Conservation (phyloP, 192 early-diverging fungal genomes). For the Mortierella alpina region DNA sequence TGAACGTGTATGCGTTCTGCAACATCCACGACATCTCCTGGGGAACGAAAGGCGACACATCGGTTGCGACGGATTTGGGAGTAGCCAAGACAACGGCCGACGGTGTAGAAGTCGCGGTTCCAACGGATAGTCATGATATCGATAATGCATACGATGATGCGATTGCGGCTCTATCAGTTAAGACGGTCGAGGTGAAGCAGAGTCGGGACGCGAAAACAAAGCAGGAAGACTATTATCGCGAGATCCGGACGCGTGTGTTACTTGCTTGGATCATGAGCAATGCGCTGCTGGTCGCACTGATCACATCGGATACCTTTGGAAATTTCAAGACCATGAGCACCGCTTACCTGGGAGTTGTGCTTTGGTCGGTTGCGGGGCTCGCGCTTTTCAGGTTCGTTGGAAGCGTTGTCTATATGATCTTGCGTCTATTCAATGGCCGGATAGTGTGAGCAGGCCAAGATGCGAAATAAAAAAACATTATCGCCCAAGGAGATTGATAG, state of each 20-base stretch:
- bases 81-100: conserved; percentile 48
- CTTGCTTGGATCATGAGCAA: conserved; percentile 79
- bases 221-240: conserved; percentile 75
- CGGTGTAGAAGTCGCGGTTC: conserved; percentile 56
- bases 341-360: conserved; percentile 68
- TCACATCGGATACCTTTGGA: conserved; percentile 57
- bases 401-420: conserved; percentile 67
- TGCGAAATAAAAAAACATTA: neutral
- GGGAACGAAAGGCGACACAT: conserved; percentile 21
- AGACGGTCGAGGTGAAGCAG: conserved; percentile 19
- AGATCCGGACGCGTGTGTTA: conserved; percentile 75
- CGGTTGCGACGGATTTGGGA: conserved; percentile 15
- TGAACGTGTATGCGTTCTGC: conserved; percentile 1
- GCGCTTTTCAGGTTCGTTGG: conserved; percentile 77
- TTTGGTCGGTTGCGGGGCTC: conserved; percentile 75
- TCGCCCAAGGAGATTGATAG: neutral
- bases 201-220: conserved; percentile 55
- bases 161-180: conserved; percentile 13
- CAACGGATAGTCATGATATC: conserved; percentile 49
- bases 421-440: conserved; percentile 59
- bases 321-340: conserved; percentile 17
- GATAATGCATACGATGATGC: conserved; percentile 55
- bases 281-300: conserved; percentile 64
- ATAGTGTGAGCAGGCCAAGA: neutral
- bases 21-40: no score